These are phyloP conservation scores for Claviceps cyperi DNA, from an alignment of 2,329 filamentous ascomycete genomes.

Conservation along the genomic window DNA sequence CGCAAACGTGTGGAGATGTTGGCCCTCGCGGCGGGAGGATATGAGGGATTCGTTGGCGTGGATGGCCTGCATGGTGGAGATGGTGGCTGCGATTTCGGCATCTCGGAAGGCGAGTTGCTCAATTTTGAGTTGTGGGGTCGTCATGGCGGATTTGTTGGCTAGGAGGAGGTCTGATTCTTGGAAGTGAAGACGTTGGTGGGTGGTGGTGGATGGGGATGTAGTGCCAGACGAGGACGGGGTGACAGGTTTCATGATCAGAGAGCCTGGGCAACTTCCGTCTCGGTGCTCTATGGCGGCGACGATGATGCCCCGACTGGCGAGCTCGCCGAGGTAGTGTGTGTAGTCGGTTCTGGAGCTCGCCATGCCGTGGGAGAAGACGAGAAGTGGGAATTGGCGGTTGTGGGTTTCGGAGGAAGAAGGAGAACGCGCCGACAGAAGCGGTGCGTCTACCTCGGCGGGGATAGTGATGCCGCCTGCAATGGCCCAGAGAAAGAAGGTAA, in stretches of 20 bases:
- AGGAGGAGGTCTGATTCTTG: constrained; percentile 19
- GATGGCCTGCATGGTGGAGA: constrained; percentile 25
- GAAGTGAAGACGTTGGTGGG: constrained; percentile 21
- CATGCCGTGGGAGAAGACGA: constrained; percentile 39
- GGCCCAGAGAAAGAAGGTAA: constrained; percentile 26
- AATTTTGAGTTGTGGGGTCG: constrained; percentile 24
- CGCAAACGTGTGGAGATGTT: constrained; percentile 33
- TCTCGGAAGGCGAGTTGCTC: constrained; percentile 36
- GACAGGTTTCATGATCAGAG: constrained; percentile 17
- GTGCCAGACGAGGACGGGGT: background rate
- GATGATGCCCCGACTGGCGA: constrained; percentile 34
- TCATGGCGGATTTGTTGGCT: constrained; percentile 15
- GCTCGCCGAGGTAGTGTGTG: constrained; percentile 34
- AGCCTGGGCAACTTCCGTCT: constrained; percentile 35
- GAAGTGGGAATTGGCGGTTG: constrained; percentile 23
- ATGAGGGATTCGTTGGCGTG: constrained; percentile 20
- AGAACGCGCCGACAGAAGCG: constrained; percentile 16
- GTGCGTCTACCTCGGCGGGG: constrained; percentile 32
- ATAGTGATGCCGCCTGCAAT: constrained; percentile 30
- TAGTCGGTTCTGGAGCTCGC: constrained; percentile 36
- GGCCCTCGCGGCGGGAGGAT: constrained; percentile 35
- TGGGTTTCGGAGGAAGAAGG: background rate
- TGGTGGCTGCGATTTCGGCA: constrained; percentile 32
- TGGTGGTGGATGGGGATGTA: constrained; percentile 14
- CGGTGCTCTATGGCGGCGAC: constrained; percentile 37